Evolutionary conservation across 177 flowering plant species (phyloP), one percentile per base, ranked within the genome.

Genomic region (Vitis hybrid): DNA sequence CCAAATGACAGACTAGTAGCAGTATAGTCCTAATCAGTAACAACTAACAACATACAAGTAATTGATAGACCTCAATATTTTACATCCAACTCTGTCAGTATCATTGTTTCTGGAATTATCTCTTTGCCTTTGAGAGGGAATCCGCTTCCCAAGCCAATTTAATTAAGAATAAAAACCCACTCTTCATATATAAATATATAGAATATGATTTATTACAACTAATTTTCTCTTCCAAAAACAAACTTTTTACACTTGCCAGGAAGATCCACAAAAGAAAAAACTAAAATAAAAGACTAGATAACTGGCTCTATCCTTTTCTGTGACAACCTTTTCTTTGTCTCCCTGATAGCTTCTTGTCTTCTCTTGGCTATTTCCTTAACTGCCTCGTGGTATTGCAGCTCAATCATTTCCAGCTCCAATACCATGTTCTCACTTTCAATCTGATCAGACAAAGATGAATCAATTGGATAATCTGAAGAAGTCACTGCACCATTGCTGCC

Each of bases 321-420:
- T 31, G 74, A 75, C 69, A 69, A 64, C 69, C 70, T 73, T 66
- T 62, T 82, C 76, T 66, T 80, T 15, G 74, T 76, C 22, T 65
- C 67, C 67, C 65, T 62, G 49, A 84, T 71, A 4, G 81, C 85
- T 65, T 79, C 77, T 15, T 76, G 66, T 55, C 76, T 75, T 80
- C 71, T 79, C 65, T 56, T 65, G 18, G 61, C 74, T 4, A 83
- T 71, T 24, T 83, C 81, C 65, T 73, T 67, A 8, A 82, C 52
- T 11, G 78, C 82, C 38, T 80, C 68, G 13, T 79, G 75, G 72
- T 74, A 85, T 60, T 83, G 77, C 65, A 77, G 65, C 13, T 82
- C 82, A 47, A 85, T 82, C 70, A 71, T 64, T 49, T 83, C 79
- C 62, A 83, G 58, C 69, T 82, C 84, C 62, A 56, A 17, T 72